A percentile compares a stretch with the other conserved stretches of the same genome.
phyloP scores from a whole-genome alignment of 2,329 filamentous ascomycete species.

The Didymella sp. region DNA sequence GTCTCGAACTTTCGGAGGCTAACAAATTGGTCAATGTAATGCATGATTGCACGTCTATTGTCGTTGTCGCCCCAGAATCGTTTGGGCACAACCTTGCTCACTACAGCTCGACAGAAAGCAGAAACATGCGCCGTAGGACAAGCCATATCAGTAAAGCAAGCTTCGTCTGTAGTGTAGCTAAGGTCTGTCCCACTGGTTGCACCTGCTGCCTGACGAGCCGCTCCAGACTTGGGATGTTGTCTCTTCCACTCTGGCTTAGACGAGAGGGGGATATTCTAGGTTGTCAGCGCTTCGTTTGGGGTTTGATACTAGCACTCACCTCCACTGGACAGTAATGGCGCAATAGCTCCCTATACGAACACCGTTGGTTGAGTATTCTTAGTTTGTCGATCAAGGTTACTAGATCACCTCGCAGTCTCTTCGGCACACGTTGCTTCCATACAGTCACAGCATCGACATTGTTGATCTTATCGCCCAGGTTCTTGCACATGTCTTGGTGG shows the following conservation, averaged over 20 bases:
- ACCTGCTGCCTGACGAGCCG: constrained; percentile 9
- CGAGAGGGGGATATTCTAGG: constrained; percentile 36
- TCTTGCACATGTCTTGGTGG: constrained; percentile 34
- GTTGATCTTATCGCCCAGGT: constrained; percentile 27
- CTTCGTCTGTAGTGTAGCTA: constrained; percentile 14
- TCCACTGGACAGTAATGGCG: constrained; percentile 78
- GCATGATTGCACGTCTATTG: constrained; percentile 70
- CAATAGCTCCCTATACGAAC: constrained; percentile 80
- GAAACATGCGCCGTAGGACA: constrained; percentile 75
- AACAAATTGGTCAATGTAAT: constrained; percentile 78
- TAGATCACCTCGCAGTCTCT: constrained; percentile 69
- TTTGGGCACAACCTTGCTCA: constrained; percentile 75
- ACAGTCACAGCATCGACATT: constrained; percentile 33
- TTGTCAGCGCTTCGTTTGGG: constrained; percentile 21
- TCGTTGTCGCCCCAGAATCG: constrained; percentile 74
- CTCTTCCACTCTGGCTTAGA: constrained; percentile 38
- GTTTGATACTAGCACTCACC: constrained; percentile 18
- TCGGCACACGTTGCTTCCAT: constrained; percentile 60
- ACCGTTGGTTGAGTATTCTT: constrained; percentile 73
- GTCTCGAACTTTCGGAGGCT: constrained; percentile 80
- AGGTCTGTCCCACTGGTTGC: constrained; percentile 12
- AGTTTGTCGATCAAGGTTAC: constrained; percentile 69
- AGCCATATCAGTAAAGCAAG: constrained; percentile 68
- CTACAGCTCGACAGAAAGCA: constrained; percentile 81
- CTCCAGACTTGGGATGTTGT: constrained; percentile 25